Evolutionary conservation across 257 asterid genomes (phyloP).

Genomic region (Ilex aquifolium): DNA sequence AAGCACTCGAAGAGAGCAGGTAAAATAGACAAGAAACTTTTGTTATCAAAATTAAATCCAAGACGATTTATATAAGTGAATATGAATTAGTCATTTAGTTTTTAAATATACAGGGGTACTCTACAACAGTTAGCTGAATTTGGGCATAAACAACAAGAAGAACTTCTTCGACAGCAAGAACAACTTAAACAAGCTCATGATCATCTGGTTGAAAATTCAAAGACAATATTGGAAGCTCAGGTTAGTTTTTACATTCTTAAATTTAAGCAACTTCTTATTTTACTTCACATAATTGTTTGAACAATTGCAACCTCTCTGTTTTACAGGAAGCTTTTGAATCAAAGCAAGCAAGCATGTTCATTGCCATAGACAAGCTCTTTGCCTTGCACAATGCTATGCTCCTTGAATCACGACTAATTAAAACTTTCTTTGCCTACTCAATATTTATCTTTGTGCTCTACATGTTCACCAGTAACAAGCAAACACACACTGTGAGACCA

Average conservation of each 20-base stretch:
- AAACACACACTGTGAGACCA: slow-evolving; percentile 65
- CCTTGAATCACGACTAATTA: no score
- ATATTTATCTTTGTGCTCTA: slow-evolving; percentile 55
- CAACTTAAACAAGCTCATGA: slow-evolving; percentile 69
- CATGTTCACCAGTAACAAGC: slow-evolving; percentile 81
- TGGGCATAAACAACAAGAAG: slow-evolving; percentile 68
- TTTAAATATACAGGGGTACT: slow-evolving; percentile 33
- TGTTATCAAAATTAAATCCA: neutral
- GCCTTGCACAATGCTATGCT: no score
- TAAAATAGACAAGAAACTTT: slow-evolving; percentile 3
- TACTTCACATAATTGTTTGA: neutral
- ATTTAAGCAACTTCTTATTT: neutral
- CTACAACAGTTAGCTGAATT: slow-evolving; percentile 58
- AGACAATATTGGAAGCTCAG: slow-evolving; percentile 71
- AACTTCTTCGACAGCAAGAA: slow-evolving; percentile 53
- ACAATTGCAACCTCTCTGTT: neutral
- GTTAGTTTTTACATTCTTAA: slow-evolving; percentile 16
- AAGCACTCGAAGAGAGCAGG: slow-evolving; percentile 88
- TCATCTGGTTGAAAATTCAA: slow-evolving; percentile 61
- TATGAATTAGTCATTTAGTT: neutral
- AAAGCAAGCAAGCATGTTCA: slow-evolving; percentile 80
- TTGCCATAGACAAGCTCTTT: slow-evolving; percentile 66
- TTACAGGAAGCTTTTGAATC: slow-evolving; percentile 77
- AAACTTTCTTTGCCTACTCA: slow-evolving; percentile 53
- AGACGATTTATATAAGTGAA: neutral